Base-by-base conservation (phyloP, 2,329 filamentous ascomycete genomes). In the Conoideocrella luteorostrata region DNA sequence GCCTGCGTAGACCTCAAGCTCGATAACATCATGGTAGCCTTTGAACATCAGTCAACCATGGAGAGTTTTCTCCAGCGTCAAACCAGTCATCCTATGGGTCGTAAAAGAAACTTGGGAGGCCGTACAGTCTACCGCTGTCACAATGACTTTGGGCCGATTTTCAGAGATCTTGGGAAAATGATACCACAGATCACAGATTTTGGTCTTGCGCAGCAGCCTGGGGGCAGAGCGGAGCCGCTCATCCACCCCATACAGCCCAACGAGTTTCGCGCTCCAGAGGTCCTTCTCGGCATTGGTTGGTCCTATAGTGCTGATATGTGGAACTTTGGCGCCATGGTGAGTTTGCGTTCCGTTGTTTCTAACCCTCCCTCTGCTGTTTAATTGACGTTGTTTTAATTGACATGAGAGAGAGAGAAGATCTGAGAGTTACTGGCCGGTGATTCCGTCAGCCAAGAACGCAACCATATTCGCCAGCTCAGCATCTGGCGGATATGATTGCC, bases 1-100 rank as follows among this genome's bases (percentile, higher is more conserved):
- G n/a, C n/a, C n/a, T n/a, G n/a, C n/a, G n/a, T n/a, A 56, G 54
- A 56, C 30, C 20, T 56, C 2, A 57, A 56, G 26, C 33, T 50
- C 4, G 51, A 57, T 26, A 56, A 55, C 12, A 52, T 57, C 13
- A 47, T 57, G 43, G 41, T 54, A 30, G 50, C 44, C 1, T 45
- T 57, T 26, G 55, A 55, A 43, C 48, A 54, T 23, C 39, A 50
- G 17, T 48, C 51, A 15, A 45, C 49, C 15, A 35, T 56, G n/a
- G 46, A 52, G 7, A 34, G 13, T 4, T 56, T 54, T 24, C 46
- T 54, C 15, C 42, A 46, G 33, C 43, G 18, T 3, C 52, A 55
- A 15, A 32, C 29, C 2, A 30, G 36, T 13, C 43, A 43, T n/a
- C 44, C 49, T 13, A 34, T 47, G 32, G 41, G 47, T 4, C 44